A percentile compares a stretch with the other conserved stretches of the same genome.
These are phyloP conservation scores for Solanum chilense DNA, from an alignment of 257 asterid genomes.

Conservation along the genomic window DNA sequence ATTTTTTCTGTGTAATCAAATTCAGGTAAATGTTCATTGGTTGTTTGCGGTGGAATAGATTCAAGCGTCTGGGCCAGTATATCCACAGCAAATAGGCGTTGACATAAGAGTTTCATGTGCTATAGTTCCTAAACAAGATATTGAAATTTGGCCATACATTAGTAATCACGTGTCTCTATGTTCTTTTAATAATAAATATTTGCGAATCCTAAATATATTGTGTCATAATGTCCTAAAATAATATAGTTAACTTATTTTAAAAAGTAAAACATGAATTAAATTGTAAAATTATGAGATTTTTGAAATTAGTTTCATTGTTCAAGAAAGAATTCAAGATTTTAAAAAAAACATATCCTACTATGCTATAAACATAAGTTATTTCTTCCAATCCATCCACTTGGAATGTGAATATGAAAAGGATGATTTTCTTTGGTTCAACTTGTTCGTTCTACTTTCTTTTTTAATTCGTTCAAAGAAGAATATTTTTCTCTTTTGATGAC, in stretches of 20 bases:
- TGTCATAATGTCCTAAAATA: background rate
- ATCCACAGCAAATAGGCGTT: too few species aligned
- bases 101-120: background rate
- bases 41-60: too few species aligned
- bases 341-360: too few species aligned
- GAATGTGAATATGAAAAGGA: background rate
- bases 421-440: background rate
- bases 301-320: background rate
- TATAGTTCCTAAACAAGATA: background rate
- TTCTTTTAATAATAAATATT: too few species aligned
- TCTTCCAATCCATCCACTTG: background rate
- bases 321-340: too few species aligned
- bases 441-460: too few species aligned
- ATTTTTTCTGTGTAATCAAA: too few species aligned
- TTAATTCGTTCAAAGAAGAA: too few species aligned
- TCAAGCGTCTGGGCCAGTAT: too few species aligned
- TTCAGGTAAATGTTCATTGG: too few species aligned
- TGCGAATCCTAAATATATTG: background rate
- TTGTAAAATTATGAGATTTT: background rate
- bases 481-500: too few species aligned
- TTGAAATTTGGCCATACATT: background rate
- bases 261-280: background rate
- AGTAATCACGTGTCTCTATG: background rate
- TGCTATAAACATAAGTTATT: too few species aligned
- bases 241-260: background rate